Base-by-base conservation (phyloP, 352 stramenopile genomes). In the Phytophthora capsici region DNA sequence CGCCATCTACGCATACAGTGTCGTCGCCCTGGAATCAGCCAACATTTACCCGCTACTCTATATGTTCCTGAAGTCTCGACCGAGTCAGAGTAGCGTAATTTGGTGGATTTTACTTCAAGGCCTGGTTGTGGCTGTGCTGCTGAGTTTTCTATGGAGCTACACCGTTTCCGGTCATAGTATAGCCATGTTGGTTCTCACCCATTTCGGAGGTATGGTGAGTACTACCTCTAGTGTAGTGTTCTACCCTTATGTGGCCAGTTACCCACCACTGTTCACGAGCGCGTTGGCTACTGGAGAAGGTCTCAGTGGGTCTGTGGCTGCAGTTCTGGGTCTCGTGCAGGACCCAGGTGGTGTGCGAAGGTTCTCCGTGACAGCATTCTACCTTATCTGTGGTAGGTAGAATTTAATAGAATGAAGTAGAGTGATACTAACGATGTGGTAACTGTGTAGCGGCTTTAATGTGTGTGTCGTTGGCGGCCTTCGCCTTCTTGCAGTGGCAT, bases 31-130 rank as follows among this genome's bases (percentile, higher is more conserved):
- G 2, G 79, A 92, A 54, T 89, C 81, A 4, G 73, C 81, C 45
- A 90, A 92, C 44, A 61, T 90, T 23, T 92, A 90, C 32, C 84
- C 81, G 47, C 68, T 88, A 49, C 66, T 92, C 22, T 89, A 90
- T 70, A 87, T 92, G 80, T 8, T 75, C 1, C 56, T 92, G 8
- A 90, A 89, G 44, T 32, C 59, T 19, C 64, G 48, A 16, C 60
- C 88, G 22, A 69, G 53, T 37, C 75, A 82, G 55, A 38, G 62
- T 17, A 70, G 65, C 1, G 74, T 79, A 23, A 88, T 92, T 23
- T 92, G 84, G 84, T 78, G 66, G 34, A 68, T 89, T 16, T 63
- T 92, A 4, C 47, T 47, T 1, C 61, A 89, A 36, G 84, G 79
- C 10, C 26, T 89, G 26, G 36, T 82, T 20, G 77, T 77, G 10